Percentiles rank a stretch among this genome's conserved stretches.
phyloP scores from a whole-genome alignment of 495 filamentous ascomycete species.

The Pyrenopolyporus hunteri region DNA sequence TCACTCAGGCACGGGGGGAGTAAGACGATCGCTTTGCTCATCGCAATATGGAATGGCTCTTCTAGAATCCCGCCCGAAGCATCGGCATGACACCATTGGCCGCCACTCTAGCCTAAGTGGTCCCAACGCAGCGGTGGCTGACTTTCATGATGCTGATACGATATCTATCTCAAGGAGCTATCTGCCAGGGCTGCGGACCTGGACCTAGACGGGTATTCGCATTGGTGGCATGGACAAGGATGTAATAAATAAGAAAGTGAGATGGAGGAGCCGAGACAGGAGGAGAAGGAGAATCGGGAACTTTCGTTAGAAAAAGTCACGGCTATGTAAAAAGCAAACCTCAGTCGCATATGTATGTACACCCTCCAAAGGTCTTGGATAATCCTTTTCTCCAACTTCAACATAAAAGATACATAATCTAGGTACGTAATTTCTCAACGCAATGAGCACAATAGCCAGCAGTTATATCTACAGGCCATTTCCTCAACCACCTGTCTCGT shows the following conservation, averaged over 20 bases:
- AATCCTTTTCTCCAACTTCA: constrained; percentile 24
- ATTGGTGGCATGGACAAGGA: constrained; percentile 22
- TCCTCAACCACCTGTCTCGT: constrained; percentile 15
- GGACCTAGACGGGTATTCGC: constrained; percentile 6
- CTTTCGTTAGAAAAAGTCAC: not conserved
- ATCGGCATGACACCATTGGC: constrained; percentile 17
- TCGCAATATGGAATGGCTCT: not conserved
- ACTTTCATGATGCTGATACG: constrained; percentile 20
- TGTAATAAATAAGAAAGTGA: constrained; percentile 13
- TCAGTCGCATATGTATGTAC: constrained; percentile 12
- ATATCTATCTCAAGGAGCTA: constrained; percentile 19
- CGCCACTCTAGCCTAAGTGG: not conserved
- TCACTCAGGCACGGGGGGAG: constrained; percentile 18
- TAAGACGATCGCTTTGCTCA: not conserved
- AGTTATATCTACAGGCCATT: constrained; percentile 9
- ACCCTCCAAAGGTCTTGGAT: constrained; percentile 8
- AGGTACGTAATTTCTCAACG: constrained; percentile 35
- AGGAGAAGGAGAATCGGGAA: not conserved
- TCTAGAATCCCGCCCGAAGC: constrained; percentile 26
- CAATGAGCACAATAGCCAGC: constrained; percentile 5
- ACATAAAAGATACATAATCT: constrained; percentile 27
- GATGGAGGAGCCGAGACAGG: not conserved
- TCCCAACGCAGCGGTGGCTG: constrained; percentile 19
- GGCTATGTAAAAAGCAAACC: constrained; percentile 12
- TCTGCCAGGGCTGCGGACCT: constrained; percentile 9